phyloP scores from a whole-genome alignment of 768 basidiomycete genomes.

The Galerina sulciceps region DNA sequence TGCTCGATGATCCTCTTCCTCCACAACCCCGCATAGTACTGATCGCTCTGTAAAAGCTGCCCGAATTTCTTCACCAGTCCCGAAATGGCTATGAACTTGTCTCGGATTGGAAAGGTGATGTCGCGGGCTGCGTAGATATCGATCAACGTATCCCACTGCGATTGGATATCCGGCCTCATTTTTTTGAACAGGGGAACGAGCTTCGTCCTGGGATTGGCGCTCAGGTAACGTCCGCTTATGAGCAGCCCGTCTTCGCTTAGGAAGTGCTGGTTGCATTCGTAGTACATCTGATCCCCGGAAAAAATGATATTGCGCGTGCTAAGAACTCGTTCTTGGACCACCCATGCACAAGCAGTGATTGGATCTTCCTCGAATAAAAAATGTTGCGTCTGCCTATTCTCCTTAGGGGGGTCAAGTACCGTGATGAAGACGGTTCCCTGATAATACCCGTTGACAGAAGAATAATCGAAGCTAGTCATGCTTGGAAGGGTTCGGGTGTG shows the following conservation, averaged over 20 bases:
- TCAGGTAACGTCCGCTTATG: background rate
- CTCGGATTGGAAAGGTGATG: no score
- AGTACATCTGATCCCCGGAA: background rate
- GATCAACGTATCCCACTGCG: no score
- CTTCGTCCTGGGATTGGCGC: background rate
- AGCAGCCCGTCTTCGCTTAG: background rate
- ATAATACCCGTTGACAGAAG: background rate
- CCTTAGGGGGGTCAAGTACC: background rate
- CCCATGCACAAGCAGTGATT: background rate
- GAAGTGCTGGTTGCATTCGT: slow-evolving; percentile 1
- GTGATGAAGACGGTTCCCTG: background rate
- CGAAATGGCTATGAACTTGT: no score
- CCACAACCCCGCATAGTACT: no score
- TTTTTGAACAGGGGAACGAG: background rate
- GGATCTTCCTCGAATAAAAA: background rate
- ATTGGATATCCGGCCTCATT: no score
- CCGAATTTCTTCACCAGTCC: no score
- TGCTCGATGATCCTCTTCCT: no score
- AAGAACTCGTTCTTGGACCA: background rate
- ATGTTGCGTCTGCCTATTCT: background rate
- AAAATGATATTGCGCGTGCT: background rate
- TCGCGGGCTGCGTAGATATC: no score
- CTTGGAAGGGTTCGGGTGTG: background rate
- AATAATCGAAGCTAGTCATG: background rate
- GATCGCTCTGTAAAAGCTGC: no score